Conservation (phyloP, 371 early-diverging fungal species). For the Mucor mucedo region DNA sequence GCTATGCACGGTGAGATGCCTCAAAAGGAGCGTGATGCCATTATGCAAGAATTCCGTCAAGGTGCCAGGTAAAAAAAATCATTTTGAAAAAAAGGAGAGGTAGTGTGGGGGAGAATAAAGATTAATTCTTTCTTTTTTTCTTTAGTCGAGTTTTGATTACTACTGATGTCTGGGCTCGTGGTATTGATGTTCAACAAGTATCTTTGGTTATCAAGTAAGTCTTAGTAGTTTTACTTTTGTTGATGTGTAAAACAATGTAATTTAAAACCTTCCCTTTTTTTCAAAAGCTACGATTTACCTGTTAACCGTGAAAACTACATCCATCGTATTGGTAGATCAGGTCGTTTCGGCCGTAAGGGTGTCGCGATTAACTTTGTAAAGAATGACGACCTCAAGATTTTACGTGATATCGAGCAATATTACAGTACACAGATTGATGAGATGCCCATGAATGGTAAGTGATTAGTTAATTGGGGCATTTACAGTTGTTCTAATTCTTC, state of each 20-base stretch:
- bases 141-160: constrained; percentile 90
- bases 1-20: constrained; percentile 99
- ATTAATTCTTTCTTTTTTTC: background rate
- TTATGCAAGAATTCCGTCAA: constrained; percentile 92
- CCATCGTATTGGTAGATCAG: constrained; percentile 97
- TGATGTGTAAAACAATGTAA: no score
- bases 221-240: background rate
- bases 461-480: background rate
- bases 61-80: constrained; percentile 61
- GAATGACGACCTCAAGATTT: constrained; percentile 82
- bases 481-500: background rate
- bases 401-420: constrained; percentile 92
- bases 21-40: constrained; percentile 89
- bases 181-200: constrained; percentile 98
- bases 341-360: constrained; percentile 98
- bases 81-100: no score
- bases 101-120: background rate
- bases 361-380: constrained; percentile 98
- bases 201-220: constrained; percentile 80
- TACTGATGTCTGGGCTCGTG: constrained; percentile 96
- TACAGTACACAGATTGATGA: constrained; percentile 96
- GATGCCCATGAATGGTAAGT: constrained; percentile 88
- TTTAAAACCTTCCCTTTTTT: background rate
- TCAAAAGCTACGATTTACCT: constrained; percentile 86
- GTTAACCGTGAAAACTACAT: constrained; percentile 92